Conservation (phyloP, 1,284 basidiomycete genomes). For the Ceratobasidium sp. region DNA sequence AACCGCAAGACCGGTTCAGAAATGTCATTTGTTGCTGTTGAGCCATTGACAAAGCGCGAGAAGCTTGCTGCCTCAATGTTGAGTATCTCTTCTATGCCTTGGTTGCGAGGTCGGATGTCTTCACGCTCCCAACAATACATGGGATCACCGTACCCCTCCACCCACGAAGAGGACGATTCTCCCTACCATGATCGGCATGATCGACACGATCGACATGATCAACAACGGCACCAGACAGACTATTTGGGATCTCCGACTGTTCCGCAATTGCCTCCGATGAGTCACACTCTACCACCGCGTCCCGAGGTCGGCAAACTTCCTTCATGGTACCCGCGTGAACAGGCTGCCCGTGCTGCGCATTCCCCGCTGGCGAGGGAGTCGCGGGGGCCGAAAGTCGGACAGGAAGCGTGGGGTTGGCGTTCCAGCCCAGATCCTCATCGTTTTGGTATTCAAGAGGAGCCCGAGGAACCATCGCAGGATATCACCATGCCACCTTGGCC, state of each 20-base stretch:
- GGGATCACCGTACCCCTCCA: constrained; percentile 22
- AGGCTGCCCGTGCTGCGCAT: constrained; percentile 25
- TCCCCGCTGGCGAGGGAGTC: constrained; percentile 33
- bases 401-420: constrained; percentile 41
- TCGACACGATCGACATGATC: constrained; percentile 35
- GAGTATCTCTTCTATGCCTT: constrained; percentile 36
- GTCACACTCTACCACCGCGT: constrained; percentile 14
- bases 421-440: constrained; percentile 32
- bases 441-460: constrained; percentile 35
- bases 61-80: constrained; percentile 39
- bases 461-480: constrained; percentile 6
- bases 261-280: constrained; percentile 33
- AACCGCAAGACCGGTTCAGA: constrained; percentile 38
- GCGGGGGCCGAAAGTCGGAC: constrained; percentile 30
- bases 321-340: constrained; percentile 38
- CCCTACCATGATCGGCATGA: constrained; percentile 26
- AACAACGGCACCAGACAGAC: constrained; percentile 17
- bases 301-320: constrained; percentile 35
- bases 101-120: constrained; percentile 19
- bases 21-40: constrained; percentile 35
- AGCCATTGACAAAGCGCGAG: constrained; percentile 34
- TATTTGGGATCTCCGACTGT: constrained; percentile 20
- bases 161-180: constrained; percentile 28
- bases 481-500: constrained; percentile 28
- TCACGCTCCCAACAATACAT: constrained; percentile 19